These are phyloP conservation scores for Suillus fuscotomentosus DNA, from an alignment of 768 basidiomycete genomes.

Conservation along the genomic window DNA sequence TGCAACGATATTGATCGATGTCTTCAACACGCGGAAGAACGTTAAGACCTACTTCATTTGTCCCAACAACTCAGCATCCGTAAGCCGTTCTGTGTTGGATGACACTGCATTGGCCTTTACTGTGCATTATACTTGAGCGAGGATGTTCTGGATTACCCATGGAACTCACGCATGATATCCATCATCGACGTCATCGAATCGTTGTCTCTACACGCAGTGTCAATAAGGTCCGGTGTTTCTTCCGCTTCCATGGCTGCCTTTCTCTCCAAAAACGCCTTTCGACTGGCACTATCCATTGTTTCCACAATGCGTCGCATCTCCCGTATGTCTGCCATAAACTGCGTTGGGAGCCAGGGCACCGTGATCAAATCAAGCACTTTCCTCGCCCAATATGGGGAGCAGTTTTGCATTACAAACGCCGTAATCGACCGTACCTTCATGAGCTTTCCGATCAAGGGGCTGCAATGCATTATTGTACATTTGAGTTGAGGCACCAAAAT, in stretches of 20 bases:
- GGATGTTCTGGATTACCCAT: neutral
- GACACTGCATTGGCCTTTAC: conserved; percentile 39
- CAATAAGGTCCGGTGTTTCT: conserved; percentile 13
- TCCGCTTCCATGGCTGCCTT: conserved; percentile 22
- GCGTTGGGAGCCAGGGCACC: neutral
- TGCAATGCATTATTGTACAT: conserved; percentile 5
- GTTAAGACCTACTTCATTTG: conserved; percentile 45
- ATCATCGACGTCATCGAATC: conserved; percentile 26
- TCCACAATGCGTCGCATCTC: conserved; percentile 47
- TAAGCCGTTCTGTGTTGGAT: conserved; percentile 32
- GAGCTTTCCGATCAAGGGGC: conserved; percentile 23
- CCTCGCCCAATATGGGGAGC: conserved; percentile 29
- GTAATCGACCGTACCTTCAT: conserved; percentile 30
- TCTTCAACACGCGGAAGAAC: neutral
- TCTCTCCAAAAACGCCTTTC: conserved; percentile 38
- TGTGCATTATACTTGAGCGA: conserved; percentile 10
- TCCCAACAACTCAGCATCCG: conserved; percentile 44
- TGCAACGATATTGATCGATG: conserved; percentile 9
- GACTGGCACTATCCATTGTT: conserved; percentile 43
- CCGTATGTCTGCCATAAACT: conserved; percentile 32
- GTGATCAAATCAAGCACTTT: conserved; percentile 22
- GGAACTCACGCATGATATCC: conserved; percentile 43
- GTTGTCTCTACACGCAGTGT: conserved; percentile 12
- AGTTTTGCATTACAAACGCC: conserved; percentile 25
- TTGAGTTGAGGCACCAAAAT: neutral